Evolutionary conservation across 2,329 filamentous ascomycete genomes (phyloP), one percentile per base, ranked within the genome.

Genomic region (Pseudocercospora ulei): DNA sequence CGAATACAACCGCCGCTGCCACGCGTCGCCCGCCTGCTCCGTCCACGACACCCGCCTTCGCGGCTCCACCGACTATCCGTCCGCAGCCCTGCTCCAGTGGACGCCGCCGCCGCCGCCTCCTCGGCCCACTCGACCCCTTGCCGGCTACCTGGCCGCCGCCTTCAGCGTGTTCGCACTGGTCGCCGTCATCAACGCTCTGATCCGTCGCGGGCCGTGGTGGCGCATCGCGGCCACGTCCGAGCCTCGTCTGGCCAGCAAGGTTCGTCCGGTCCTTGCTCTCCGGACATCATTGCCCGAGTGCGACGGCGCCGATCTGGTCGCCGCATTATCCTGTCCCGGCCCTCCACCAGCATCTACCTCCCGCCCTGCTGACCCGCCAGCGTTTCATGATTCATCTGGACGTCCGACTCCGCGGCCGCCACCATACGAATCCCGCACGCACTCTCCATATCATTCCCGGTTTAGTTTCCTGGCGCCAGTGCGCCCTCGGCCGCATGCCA

Each of bases 41-140:
- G 49, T 49, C 4, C 52, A 56, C 17, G 55, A 57, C 19, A 44
- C 45, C 25, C 51, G 45, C 3, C 35, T 58, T 26, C 49, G 55
- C 4, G 52, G 49, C 6, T 51, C 49, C 2, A 48, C 50, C 1
- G 38, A 48, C 5, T 56, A 45, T 24, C 29, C 33, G n/a, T 35
- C 43, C 3, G 48, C 44, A 5, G 46, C 53, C 5, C 37, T 34
- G 14, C 23, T 35, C 3, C 34, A 38, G 13, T 56, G 47, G 47
- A 49, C 48, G 39, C 34, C 39, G 9, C 42, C 38, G 7, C n/a
- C n/a, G 18, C 12, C 23, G 3, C 27, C 22, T 7, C 20, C 46
- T 23, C 27, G 46, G 5, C 34, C 39, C 8, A 47, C 56, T 23
- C 45, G 48, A n/a, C 28, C 40, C 12, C 36, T 43, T 7, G 54